These are phyloP conservation scores for Populus pruinosa DNA, from an alignment of 345 rosid genomes.

Conservation along the genomic window DNA sequence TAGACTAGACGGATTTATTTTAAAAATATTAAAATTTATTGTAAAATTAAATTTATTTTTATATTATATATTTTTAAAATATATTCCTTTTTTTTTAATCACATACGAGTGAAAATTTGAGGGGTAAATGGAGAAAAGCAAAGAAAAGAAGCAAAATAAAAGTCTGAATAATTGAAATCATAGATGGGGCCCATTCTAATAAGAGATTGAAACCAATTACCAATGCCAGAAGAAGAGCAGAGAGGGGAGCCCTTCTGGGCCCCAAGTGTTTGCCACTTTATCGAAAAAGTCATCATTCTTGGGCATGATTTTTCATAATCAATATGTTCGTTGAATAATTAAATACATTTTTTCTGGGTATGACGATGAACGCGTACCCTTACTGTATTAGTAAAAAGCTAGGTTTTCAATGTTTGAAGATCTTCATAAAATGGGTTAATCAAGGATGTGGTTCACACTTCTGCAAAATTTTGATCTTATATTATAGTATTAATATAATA, in stretches of 20 bases:
- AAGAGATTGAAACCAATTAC: not conserved
- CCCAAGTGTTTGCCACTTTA: conserved; percentile 5
- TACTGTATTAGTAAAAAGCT: too few relatives aligned
- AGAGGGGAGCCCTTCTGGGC: not conserved
- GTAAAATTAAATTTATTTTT: too few relatives aligned
- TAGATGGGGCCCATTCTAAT: not conserved
- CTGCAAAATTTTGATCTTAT: too few relatives aligned
- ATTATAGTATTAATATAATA: too few relatives aligned
- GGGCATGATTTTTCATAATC: conserved; percentile 1
- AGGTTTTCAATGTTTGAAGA: not conserved
- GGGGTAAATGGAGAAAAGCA: not conserved
- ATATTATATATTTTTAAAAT: too few relatives aligned
- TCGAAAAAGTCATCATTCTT: not conserved
- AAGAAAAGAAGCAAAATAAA: not conserved
- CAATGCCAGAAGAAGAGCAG: not conserved
- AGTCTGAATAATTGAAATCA: not conserved
- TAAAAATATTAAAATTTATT: too few relatives aligned
- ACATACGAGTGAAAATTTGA: not conserved
- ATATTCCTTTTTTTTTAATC: too few relatives aligned
- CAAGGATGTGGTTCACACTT: too few relatives aligned
- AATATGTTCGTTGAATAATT: not conserved
- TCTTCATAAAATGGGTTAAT: not conserved
- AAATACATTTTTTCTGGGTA: not conserved
- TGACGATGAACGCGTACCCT: not conserved
- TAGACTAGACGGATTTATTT: too few relatives aligned